Evolutionary conservation across 75 land plant genomes (phyloP), one percentile per base, ranked within the genome.

Genomic region (Cunninghamia lanceolata): DNA sequence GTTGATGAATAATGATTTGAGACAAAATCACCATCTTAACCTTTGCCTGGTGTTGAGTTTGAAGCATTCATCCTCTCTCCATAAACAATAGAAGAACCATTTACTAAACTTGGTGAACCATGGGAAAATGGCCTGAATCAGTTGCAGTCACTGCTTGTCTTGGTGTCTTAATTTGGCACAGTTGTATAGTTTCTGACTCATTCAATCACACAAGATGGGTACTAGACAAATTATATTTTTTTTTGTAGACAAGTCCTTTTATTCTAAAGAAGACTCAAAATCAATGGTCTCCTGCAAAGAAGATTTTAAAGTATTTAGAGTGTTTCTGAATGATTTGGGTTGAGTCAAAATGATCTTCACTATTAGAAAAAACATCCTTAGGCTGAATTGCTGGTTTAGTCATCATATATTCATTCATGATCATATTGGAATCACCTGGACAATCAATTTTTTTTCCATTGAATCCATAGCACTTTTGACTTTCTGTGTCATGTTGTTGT

Each of bases 41-140:
- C n/a, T n/a, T n/a, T n/a, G n/a, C n/a, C n/a, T n/a, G n/a, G n/a
- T 94, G 93, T 90, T 85, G 91, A 90, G 32, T 66, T 83, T 16
- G 39, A 3, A 14, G 42, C 75, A 56, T 21, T 54, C 50, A 39
- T 82, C 47, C 82, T 32, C 17, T 45, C 40, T 68, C 54, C 82
- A 50, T 47, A 68, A 84, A 78, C 59, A 38, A 4, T 28, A 52
- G 56, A 68, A 35, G 85, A 88, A 84, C 19, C 53, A 56, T 79
- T 81, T 4, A 35, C 50, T 19, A 88, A 36, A 35, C 17, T 2
- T 68, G 90, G 79, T 38, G 79, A 78, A 70, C 45, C 66, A 43
- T 45, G 16, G 19, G 74, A 50, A 63, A 56, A 28, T 84, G 86
- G 4, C 86, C 81, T n/a, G 84, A 85, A 36, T 39, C 79, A 32